Evolutionary conservation across 768 basidiomycete species (phyloP).

Genomic region (Russula lepida): DNA sequence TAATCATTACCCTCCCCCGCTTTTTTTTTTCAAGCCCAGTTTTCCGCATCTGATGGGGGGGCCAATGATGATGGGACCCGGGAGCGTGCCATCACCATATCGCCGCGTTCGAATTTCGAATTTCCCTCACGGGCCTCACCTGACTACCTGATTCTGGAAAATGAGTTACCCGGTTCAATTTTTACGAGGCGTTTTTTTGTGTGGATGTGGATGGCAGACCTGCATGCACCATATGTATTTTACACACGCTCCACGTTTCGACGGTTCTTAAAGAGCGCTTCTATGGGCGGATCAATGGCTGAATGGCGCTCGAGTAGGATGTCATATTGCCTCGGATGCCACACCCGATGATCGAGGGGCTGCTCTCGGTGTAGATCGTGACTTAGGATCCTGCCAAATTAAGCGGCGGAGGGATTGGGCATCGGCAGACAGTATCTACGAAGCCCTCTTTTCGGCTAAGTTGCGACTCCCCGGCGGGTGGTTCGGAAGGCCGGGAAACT

Average conservation of each 20-base stretch:
- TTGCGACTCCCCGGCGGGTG: background rate
- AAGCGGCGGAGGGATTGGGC: background rate
- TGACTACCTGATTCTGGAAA: background rate
- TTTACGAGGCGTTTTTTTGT: background rate
- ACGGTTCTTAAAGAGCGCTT: background rate
- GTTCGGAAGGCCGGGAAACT: background rate
- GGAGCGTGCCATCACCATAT: background rate
- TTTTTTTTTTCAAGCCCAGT: slow-evolving; percentile 1
- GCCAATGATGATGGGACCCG: no score
- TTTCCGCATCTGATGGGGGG: background rate
- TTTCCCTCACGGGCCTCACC: background rate
- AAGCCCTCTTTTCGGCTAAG: background rate
- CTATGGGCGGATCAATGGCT: slow-evolving; percentile 3
- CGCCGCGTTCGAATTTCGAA: background rate
- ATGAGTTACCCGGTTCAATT: background rate
- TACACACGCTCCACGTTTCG: background rate
- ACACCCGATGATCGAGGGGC: background rate
- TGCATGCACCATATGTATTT: background rate
- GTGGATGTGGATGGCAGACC: background rate
- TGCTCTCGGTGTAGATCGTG: background rate
- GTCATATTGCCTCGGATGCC: background rate
- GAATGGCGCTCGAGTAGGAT: background rate
- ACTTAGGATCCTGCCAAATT: background rate
- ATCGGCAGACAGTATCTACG: background rate
- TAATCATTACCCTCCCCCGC: background rate